These are phyloP conservation scores for Corniculantispora saksenae DNA, from an alignment of 2,329 filamentous ascomycete species.

Conservation along the genomic window DNA sequence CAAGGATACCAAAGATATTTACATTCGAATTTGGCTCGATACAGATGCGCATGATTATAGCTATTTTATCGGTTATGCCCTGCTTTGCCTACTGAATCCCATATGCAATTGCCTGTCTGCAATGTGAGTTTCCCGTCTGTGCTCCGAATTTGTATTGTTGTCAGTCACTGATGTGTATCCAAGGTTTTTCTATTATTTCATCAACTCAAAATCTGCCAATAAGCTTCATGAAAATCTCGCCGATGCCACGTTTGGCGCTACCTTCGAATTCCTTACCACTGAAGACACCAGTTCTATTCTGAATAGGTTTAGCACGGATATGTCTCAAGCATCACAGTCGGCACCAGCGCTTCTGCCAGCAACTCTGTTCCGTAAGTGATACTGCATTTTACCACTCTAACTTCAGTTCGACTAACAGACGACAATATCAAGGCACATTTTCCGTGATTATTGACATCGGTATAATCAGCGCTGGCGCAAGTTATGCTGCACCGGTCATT, in stretches of 20 bases:
- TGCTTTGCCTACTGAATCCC: background rate
- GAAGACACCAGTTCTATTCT: constrained; percentile 2
- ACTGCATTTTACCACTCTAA: background rate
- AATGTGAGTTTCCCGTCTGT: background rate
- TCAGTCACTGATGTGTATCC: background rate
- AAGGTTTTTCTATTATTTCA: constrained; percentile 5
- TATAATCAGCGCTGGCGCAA: constrained; percentile 27
- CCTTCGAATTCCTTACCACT: background rate
- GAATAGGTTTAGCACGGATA: constrained; percentile 10
- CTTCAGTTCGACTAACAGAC: background rate
- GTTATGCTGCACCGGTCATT: constrained; percentile 31
- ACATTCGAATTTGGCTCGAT: constrained; percentile 7
- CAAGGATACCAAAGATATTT: background rate
- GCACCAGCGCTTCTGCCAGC: background rate
- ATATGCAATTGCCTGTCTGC: background rate
- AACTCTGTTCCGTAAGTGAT: constrained; percentile 7
- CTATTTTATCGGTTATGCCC: background rate
- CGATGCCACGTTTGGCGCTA: background rate
- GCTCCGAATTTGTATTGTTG: no score
- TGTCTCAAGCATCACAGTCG: background rate
- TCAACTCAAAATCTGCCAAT: background rate
- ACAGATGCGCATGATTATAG: background rate
- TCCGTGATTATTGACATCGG: constrained; percentile 20
- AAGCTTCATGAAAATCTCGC: background rate
- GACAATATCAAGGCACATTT: constrained; percentile 27